phyloP scores from a whole-genome alignment of 345 rosid genomes.

The Hibiscus trionum region DNA sequence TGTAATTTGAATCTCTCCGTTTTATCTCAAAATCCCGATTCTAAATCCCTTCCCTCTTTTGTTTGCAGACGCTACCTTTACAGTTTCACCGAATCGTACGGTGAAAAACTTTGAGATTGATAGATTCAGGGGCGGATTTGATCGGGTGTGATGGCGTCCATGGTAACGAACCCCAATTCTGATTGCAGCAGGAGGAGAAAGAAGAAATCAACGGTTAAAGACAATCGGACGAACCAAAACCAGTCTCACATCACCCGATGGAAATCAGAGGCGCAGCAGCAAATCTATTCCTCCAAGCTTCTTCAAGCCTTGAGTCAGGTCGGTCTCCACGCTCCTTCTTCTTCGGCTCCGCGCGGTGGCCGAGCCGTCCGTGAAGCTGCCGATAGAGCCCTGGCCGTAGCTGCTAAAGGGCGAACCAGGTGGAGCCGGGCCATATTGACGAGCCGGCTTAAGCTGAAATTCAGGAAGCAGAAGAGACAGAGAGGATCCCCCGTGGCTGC shows the following conservation, averaged over 20 bases:
- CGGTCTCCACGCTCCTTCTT: slow-evolving; percentile 25
- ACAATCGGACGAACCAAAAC: slow-evolving; percentile 22
- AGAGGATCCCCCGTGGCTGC: slow-evolving; percentile 23
- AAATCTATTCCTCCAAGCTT: slow-evolving; percentile 77
- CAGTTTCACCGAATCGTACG: slow-evolving; percentile 10
- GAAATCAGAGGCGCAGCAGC: slow-evolving; percentile 77
- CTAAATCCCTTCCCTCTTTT: background rate
- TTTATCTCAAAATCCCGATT: background rate
- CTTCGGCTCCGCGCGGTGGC: slow-evolving; percentile 48
- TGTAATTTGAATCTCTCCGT: background rate
- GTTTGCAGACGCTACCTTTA: background rate
- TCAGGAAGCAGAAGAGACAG: slow-evolving; percentile 60
- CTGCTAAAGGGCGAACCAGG: slow-evolving; percentile 73
- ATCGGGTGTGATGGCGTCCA: slow-evolving; percentile 13
- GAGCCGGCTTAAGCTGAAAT: slow-evolving; percentile 64
- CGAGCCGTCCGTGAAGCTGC: slow-evolving; percentile 80
- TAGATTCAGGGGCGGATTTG: background rate
- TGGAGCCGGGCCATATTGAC: slow-evolving; percentile 96
- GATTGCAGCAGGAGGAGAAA: slow-evolving; percentile 46
- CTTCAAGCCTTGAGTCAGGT: slow-evolving; percentile 60
- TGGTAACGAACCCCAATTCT: slow-evolving; percentile 9
- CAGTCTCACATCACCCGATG: slow-evolving; percentile 36
- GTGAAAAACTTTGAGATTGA: background rate
- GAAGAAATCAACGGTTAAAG: slow-evolving; percentile 40
- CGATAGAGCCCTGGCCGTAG: slow-evolving; percentile 64